phyloP scores from a whole-genome alignment of 2,329 filamentous ascomycete genomes.

The Aciculosporium take region DNA sequence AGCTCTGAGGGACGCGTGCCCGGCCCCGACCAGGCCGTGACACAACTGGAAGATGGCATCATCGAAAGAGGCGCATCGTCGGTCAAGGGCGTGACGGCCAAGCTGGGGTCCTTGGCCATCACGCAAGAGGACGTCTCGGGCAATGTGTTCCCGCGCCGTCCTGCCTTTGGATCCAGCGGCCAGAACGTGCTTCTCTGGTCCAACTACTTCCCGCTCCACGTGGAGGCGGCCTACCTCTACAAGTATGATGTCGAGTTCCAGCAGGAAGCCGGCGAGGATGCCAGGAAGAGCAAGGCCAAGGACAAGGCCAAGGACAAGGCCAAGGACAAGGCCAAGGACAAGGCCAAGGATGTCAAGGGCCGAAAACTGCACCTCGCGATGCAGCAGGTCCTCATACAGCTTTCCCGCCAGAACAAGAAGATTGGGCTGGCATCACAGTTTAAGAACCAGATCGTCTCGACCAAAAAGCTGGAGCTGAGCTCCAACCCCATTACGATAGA shows the following conservation, averaged over 20 bases:
- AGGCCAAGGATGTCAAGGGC: conserved; percentile 22
- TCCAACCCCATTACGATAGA: conserved; percentile 20
- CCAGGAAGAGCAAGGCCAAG: conserved; percentile 8
- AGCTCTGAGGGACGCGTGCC: conserved; percentile 13
- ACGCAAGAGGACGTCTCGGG: conserved; percentile 8
- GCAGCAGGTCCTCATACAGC: conserved; percentile 20
- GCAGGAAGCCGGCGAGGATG: conserved; percentile 27
- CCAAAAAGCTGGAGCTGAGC: conserved; percentile 21
- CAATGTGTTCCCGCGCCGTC: conserved; percentile 30
- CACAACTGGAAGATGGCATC: conserved; percentile 27
- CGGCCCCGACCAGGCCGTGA: conserved; percentile 14
- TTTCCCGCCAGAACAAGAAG: conserved; percentile 18
- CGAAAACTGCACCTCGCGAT: conserved; percentile 30
- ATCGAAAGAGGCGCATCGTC: conserved; percentile 16
- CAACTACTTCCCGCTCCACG: conserved; percentile 36
- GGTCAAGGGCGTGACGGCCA: conserved; percentile 16
- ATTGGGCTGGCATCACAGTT: conserved; percentile 32
- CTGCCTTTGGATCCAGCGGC: conserved; percentile 34
- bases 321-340: conserved; percentile 7
- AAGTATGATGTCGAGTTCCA: conserved; percentile 31
- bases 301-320: conserved; percentile 28
- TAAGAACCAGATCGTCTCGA: conserved; percentile 33
- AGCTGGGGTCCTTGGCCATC: conserved; percentile 23
- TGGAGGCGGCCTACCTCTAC: conserved; percentile 23
- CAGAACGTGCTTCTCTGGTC: conserved; percentile 32